Percentiles rank a stretch among this genome's conserved stretches.
Conservation (phyloP, 495 filamentous ascomycete species). For the Podospora bellae-mahoneyi region DNA sequence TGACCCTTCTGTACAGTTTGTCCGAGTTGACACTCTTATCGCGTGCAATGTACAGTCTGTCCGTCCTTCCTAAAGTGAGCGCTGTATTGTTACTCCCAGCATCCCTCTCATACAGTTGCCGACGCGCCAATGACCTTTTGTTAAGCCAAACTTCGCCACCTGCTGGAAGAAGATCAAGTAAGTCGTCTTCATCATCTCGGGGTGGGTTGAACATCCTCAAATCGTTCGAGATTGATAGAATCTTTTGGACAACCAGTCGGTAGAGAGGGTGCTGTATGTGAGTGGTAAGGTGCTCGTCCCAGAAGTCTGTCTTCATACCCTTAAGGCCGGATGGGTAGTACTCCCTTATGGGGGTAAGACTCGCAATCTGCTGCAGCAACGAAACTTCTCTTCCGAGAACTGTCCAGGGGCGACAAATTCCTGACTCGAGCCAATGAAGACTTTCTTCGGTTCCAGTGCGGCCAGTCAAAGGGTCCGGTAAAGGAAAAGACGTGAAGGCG, state of each 20-base stretch:
- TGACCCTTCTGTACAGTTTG: conserved; percentile 25
- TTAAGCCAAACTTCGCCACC: conserved; percentile 7
- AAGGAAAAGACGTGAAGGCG: conserved; percentile 55
- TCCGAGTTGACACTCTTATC: conserved; percentile 20
- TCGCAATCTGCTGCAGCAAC: conserved; percentile 39
- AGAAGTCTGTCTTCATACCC: conserved; percentile 49
- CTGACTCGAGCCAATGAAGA: conserved; percentile 49
- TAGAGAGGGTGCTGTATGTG: conserved; percentile 56
- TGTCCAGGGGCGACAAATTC: conserved; percentile 44
- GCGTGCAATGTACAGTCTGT: conserved; percentile 23
- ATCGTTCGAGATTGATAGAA: conserved; percentile 40
- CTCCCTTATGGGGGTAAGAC: conserved; percentile 47
- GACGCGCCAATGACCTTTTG: conserved; percentile 35
- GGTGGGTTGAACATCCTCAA: conserved; percentile 33
- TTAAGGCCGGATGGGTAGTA: conserved; percentile 56
- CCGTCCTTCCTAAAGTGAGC: not conserved
- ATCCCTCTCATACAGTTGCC: conserved; percentile 40
- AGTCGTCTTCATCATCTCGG: not conserved
- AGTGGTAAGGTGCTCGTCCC: conserved; percentile 43
- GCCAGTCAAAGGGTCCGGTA: conserved; percentile 56
- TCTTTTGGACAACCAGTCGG: conserved; percentile 36
- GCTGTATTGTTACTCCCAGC: not conserved
- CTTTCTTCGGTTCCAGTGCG: conserved; percentile 61
- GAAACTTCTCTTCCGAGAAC: conserved; percentile 24
- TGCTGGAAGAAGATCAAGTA: not conserved